Evolutionary conservation across 345 rosid species (phyloP).

Genomic region (Triadica sebifera): DNA sequence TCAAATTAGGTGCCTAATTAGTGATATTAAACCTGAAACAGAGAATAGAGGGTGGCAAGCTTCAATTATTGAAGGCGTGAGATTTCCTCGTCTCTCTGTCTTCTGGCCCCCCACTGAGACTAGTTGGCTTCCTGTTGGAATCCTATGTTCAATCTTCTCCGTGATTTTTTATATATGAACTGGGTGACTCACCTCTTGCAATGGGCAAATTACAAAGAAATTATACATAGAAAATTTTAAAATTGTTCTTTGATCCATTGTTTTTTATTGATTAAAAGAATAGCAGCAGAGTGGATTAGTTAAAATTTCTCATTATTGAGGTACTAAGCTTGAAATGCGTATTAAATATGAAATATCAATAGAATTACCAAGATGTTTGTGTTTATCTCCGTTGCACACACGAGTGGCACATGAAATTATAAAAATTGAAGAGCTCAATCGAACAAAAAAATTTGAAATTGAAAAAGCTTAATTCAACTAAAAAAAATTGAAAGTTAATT

Average conservation of each 20-base stretch:
- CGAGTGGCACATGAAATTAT: too few relatives aligned
- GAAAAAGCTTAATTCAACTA: too few relatives aligned
- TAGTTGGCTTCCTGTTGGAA: slow-evolving; percentile 23
- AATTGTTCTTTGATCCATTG: too few relatives aligned
- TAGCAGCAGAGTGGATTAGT: background rate
- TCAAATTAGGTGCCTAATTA: slow-evolving; percentile 35
- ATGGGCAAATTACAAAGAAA: background rate
- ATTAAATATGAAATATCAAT: too few relatives aligned
- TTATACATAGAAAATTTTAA: background rate
- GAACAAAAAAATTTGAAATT: too few relatives aligned
- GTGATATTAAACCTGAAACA: background rate
- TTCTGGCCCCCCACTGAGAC: slow-evolving; percentile 16
- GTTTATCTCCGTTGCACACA: too few relatives aligned
- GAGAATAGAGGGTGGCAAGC: background rate
- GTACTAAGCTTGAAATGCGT: too few relatives aligned
- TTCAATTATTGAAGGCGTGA: slow-evolving; percentile 34
- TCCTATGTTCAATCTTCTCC: slow-evolving; percentile 19
- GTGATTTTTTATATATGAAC: background rate
- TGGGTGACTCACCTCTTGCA: background rate
- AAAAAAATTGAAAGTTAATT: too few relatives aligned
- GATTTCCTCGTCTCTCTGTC: slow-evolving; percentile 14
- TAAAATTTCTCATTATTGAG: background rate
- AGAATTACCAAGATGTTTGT: too few relatives aligned
- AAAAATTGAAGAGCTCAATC: too few relatives aligned
- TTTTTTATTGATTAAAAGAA: too few relatives aligned